A percentile compares a stretch with the other conserved stretches of the same genome.
Evolutionary conservation across 208 protist genomes (phyloP).

Genomic region (Eutreptiella sp.): DNA sequence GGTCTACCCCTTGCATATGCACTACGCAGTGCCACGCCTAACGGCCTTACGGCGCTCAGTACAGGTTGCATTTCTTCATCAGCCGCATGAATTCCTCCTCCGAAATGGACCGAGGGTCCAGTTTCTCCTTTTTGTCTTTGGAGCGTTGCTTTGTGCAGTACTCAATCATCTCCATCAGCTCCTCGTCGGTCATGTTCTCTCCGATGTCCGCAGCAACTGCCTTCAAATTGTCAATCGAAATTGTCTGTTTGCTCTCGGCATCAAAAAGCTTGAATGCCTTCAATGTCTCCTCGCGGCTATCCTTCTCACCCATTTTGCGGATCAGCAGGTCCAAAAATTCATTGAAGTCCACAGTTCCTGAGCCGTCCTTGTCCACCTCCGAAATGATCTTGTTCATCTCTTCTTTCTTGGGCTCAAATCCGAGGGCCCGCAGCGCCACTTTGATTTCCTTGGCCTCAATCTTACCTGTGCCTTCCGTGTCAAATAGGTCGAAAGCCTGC

Average conservation of each 20-base stretch:
- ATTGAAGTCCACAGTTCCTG: slow-evolving; percentile 75
- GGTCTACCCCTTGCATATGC: too few relatives aligned
- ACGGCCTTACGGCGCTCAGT: too few relatives aligned
- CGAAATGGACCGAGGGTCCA: slow-evolving; percentile 47
- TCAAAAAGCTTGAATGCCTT: slow-evolving; percentile 85
- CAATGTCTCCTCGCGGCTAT: slow-evolving; percentile 68
- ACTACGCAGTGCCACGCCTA: too few relatives aligned
- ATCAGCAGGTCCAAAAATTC: slow-evolving; percentile 75
- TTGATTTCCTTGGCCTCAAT: slow-evolving; percentile 77
- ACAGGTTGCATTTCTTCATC: slow-evolving; percentile 89
- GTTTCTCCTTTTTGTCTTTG: slow-evolving; percentile 34
- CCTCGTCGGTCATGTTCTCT: slow-evolving; percentile 89
- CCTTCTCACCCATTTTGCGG: slow-evolving; percentile 64
- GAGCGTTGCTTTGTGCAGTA: slow-evolving; percentile 70
- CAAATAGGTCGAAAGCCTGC: slow-evolving; percentile 91
- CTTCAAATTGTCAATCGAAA: slow-evolving; percentile 89
- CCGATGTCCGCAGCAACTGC: slow-evolving; percentile 74
- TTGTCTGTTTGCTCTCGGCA: slow-evolving; percentile 74
- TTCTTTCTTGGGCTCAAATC: slow-evolving; percentile 81
- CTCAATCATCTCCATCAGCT: slow-evolving; percentile 92
- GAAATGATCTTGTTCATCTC: slow-evolving; percentile 70
- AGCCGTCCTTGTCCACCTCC: slow-evolving; percentile 51
- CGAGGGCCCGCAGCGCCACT: slow-evolving; percentile 81
- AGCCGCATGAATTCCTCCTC: slow-evolving; percentile 89
- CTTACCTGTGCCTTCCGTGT: slow-evolving; percentile 76